Evolutionary conservation across 441 rosid species (phyloP).

Genomic region (Erodium trifolium): DNA sequence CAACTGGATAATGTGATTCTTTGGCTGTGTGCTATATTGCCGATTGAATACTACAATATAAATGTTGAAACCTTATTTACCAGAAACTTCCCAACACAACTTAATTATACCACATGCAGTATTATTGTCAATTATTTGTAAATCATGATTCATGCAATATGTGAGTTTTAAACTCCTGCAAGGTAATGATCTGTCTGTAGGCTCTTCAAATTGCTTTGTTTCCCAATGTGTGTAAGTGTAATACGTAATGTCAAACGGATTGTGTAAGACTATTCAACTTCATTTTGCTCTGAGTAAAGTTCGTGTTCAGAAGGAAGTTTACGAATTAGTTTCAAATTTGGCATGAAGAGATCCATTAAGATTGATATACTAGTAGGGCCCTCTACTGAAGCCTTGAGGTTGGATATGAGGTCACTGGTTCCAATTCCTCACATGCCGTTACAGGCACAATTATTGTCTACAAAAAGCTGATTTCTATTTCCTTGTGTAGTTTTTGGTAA

Average conservation of each 20-base stretch:
- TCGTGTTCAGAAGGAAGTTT: background rate
- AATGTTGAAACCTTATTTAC: background rate
- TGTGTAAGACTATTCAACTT: background rate
- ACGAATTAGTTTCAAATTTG: background rate
- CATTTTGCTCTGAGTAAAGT: background rate
- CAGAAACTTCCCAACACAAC: background rate
- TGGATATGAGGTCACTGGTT: no score
- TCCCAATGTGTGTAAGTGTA: background rate
- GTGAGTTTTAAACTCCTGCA: background rate
- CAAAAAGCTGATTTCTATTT: no score
- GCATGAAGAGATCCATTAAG: no score
- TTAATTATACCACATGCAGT: background rate
- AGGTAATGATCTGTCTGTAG: background rate
- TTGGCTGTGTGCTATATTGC: background rate
- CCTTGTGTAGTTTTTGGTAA: no score
- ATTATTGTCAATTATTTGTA: background rate
- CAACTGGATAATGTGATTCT: background rate
- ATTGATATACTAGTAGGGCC: no score
- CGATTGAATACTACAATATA: background rate
- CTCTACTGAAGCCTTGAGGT: background rate
- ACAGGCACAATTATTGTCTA: no score
- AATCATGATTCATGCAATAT: background rate
- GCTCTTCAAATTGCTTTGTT: background rate
- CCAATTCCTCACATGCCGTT: no score
- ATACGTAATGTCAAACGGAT: background rate